These are phyloP conservation scores for Metschnikowia koreensis DNA, from an alignment of 805 yeast species.

Conservation along the genomic window DNA sequence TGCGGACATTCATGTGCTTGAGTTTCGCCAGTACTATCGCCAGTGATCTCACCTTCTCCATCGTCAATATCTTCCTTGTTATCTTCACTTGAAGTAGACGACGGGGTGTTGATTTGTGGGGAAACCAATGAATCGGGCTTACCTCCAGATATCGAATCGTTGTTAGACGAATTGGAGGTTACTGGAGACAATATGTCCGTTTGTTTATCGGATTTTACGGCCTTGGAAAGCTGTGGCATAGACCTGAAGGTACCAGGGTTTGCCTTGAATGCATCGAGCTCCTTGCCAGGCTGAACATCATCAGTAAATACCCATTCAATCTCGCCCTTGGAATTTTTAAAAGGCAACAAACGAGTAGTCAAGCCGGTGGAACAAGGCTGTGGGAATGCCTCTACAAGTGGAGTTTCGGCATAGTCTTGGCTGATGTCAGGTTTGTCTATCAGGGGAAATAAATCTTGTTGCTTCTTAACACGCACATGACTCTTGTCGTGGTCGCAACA, in stretches of 20 bases:
- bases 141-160: slow-evolving; percentile 29
- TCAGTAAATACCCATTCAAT: slow-evolving; percentile 58
- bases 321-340: slow-evolving; percentile 52
- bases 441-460: slow-evolving; percentile 15
- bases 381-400: slow-evolving; percentile 11
- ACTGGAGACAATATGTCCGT: slow-evolving; percentile 33
- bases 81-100: slow-evolving; percentile 28
- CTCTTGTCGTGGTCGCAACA: background rate
- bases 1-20: slow-evolving; percentile 44
- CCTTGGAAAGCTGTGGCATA: background rate
- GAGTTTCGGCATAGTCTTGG: background rate
- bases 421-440: slow-evolving; percentile 2
- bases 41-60: slow-evolving; percentile 4
- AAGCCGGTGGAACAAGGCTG: slow-evolving; percentile 50
- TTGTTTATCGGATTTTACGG: slow-evolving; percentile 5
- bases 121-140: slow-evolving; percentile 11
- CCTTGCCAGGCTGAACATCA: slow-evolving; percentile 28
- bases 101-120: slow-evolving; percentile 32
- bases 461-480: background rate
- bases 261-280: slow-evolving; percentile 29
- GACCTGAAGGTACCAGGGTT: slow-evolving; percentile 2
- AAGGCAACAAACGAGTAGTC: slow-evolving; percentile 50
- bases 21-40: slow-evolving; percentile 17
- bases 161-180: slow-evolving; percentile 33
- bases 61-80: slow-evolving; percentile 16